Conservation (phyloP, 352 stramenopile genomes). For the Globisporangium lucens region DNA sequence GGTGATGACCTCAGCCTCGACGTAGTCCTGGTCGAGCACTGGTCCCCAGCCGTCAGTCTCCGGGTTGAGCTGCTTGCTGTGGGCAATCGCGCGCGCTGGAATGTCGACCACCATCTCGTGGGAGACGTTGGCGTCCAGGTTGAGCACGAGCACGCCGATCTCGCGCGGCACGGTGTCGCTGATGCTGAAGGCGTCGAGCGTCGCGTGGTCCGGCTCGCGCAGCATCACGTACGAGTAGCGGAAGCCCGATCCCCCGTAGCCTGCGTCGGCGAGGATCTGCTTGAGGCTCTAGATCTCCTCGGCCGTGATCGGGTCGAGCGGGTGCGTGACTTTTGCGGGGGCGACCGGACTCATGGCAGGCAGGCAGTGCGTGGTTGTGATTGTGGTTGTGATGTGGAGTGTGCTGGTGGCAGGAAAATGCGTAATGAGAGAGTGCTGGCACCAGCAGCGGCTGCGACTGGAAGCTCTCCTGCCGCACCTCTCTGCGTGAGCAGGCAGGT, state of each 20-base stretch:
- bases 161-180: conserved; percentile 39
- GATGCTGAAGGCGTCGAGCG: conserved; percentile 30
- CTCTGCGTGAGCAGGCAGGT: background rate
- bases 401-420: conserved; percentile 6
- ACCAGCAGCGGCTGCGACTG: no score
- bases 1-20: conserved; percentile 35
- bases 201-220: conserved; percentile 44
- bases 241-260: conserved; percentile 29
- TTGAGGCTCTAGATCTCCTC: conserved; percentile 42
- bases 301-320: conserved; percentile 43
- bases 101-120: conserved; percentile 43
- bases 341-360: background rate
- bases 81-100: conserved; percentile 25
- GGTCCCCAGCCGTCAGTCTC: conserved; percentile 43
- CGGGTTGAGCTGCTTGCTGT: conserved; percentile 31
- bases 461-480: background rate
- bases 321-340: conserved; percentile 21
- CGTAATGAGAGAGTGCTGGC: conserved; percentile 11
- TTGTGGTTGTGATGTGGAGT: conserved; percentile 4
- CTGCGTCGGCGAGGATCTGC: conserved; percentile 36
- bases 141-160: conserved; percentile 36
- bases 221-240: conserved; percentile 56
- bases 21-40: conserved; percentile 47
- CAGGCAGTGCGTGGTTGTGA: background rate
- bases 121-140: conserved; percentile 31